Base-by-base conservation (phyloP, 1,284 basidiomycete genomes). In the Fomitopsis schrenkii region DNA sequence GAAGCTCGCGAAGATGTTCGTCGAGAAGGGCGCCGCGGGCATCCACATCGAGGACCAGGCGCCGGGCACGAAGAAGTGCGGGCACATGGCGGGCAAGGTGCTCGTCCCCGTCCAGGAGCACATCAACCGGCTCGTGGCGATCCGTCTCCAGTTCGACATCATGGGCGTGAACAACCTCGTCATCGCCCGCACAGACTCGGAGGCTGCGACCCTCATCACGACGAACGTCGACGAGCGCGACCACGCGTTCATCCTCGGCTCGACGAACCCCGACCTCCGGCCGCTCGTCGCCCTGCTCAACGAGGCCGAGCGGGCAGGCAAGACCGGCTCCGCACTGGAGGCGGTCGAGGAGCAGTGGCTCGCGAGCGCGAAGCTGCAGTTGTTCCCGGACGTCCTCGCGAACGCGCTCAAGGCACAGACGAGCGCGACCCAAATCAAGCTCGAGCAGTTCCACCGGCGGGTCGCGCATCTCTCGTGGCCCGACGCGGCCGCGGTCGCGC, bases 141-240 rank as follows among this genome's bases (percentile, higher is more conserved):
- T 91, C 73, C 86, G 90, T 50, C 79, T 90, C 55, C 90, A 91
- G 77, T 90, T 86, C 74, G 90, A 92, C 73, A 87, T 92, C 68
- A 90, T 91, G 88, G 89, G 88, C 66, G 87, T 88, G 60, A 82
- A 86, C 72, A 91, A 90, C 77, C 82, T 91, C 64, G 86, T 89
- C 68, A 82, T 92, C 62, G 88, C 88, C 8, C 83, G 89, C 62
- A 92, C 89, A 57, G 89, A 91, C 73, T 89, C 88, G 10, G 88
- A 98, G 76, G 96, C 97, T 8, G 97, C 97, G 3, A 98, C 96
- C 1, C 86, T 99, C 67, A 94, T 99, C 80, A 94, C 95, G 57
- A 90, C 93, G 70, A 98, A 98, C 79, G 94, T 99, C 65, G 97
- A 99, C 77, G 88, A 91, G 70, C 91, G 97, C 44, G 97, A 99